Evolutionary conservation across 805 yeast species (phyloP).

Genomic region (Saccharomyces paradoxus): DNA sequence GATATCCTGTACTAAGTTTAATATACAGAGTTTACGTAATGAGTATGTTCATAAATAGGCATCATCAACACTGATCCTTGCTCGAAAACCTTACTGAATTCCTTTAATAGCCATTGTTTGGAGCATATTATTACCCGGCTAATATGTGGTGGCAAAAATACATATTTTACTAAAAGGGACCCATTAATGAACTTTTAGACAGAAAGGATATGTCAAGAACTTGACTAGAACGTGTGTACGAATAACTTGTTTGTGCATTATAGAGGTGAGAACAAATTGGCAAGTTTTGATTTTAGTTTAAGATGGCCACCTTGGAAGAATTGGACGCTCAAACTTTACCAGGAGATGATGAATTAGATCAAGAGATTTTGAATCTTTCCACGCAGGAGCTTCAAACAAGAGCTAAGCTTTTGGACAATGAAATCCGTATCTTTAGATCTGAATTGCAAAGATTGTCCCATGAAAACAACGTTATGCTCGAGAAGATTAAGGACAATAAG

Average conservation of each 20-base stretch:
- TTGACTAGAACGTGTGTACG: background rate
- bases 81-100: no score
- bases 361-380: slow-evolving; percentile 69
- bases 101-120: background rate
- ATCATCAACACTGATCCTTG: no score
- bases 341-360: slow-evolving; percentile 58
- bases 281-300: background rate
- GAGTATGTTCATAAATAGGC: background rate
- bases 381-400: slow-evolving; percentile 80
- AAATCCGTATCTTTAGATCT: slow-evolving; percentile 87
- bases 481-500: slow-evolving; percentile 88
- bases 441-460: slow-evolving; percentile 85
- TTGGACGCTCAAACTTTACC: slow-evolving; percentile 45
- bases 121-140: background rate
- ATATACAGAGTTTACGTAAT: no score
- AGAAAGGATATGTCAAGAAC: background rate
- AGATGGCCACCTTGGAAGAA: slow-evolving; percentile 81
- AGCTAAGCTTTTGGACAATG: slow-evolving; percentile 83
- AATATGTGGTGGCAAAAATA: background rate
- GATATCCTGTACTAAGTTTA: no score
- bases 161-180: background rate
- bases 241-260: background rate
- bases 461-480: slow-evolving; percentile 87
- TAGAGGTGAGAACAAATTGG: background rate
- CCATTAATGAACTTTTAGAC: background rate